Base-by-base conservation (phyloP, 2,329 filamentous ascomycete genomes). In the Cladophialophora immunda region DNA sequence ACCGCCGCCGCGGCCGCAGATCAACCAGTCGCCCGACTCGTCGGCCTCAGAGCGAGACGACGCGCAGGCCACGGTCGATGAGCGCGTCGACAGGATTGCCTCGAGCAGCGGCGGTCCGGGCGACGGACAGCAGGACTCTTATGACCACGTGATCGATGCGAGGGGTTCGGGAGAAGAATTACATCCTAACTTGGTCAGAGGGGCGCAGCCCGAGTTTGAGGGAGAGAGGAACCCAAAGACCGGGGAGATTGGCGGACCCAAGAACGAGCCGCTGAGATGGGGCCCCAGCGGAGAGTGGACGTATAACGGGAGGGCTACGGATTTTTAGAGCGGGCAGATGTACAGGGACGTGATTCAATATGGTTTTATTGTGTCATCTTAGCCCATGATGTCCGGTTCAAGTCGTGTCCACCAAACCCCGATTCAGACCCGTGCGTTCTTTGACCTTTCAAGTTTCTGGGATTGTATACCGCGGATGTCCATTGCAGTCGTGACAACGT, bases 191-290 rank as follows among this genome's bases (percentile, higher is more conserved):
- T 81, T 94, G 65, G 84, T 90, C 70, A 83, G 89, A 70, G 94
- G 94, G 38, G 90, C 93, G 52, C 87, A 89, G 74, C 94, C 95
- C 1, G 94, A 98, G 81, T 99, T 99, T 74, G 89, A 94, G 72
- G 95, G 95, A 66, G 94, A 98, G 62, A 85, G 84, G 63, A 98
- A 99, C 78, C 95, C 95, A 2, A 91, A 90, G 83, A 99, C 95
- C 1, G 95, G 95, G 27, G 95, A 99, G 84, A 88, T 97, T 11
- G 95, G 95, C 5, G 95, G 95, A 0, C 95, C 95, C 5, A 99
- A 98, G 88, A 98, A 97, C 76, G 94, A 99, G 80, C 95, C 95
- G 59, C 76, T 98, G 76, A 83, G 94, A 73, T 97, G 94, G 94
- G 93, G 93, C 0, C 83, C 85, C 19, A 77, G 75, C 0, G 90